A percentile compares a stretch with the other conserved stretches of the same genome.
Evolutionary conservation across 78 protist species (phyloP).

Genomic region (Cavenderia fasciculata): DNA sequence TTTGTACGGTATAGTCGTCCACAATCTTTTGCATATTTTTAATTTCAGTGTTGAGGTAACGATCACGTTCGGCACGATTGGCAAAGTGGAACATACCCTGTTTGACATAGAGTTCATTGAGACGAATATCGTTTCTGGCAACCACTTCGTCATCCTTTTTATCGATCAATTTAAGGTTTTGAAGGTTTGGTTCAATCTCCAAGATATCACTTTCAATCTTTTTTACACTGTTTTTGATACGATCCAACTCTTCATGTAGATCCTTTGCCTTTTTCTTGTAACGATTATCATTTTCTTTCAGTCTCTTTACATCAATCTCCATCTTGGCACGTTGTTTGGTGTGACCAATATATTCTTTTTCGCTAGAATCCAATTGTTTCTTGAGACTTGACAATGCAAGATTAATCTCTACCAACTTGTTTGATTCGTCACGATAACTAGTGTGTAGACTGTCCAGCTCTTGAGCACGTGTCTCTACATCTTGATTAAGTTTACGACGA

Average conservation of each 20-base stretch:
- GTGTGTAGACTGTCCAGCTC: neutral
- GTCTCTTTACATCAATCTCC: neutral
- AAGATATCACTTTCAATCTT: slow-evolving; percentile 2
- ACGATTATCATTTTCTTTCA: too few relatives aligned
- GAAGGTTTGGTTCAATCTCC: slow-evolving; percentile 7
- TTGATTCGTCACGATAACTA: neutral
- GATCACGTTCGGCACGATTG: slow-evolving; percentile 83
- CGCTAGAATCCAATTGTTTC: slow-evolving; percentile 24
- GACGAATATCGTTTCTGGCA: slow-evolving; percentile 10
- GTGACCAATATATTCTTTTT: slow-evolving; percentile 33
- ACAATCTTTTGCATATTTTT: slow-evolving; percentile 17
- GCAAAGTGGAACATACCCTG: slow-evolving; percentile 82
- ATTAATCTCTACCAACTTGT: neutral
- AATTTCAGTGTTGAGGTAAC: slow-evolving; percentile 67
- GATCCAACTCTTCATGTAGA: neutral
- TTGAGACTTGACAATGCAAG: neutral
- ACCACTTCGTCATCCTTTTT: slow-evolving; percentile 17
- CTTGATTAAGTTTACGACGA: neutral
- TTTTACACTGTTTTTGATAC: neutral
- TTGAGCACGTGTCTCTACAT: neutral
- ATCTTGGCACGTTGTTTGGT: neutral
- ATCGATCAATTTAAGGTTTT: too few relatives aligned
- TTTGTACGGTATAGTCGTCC: neutral
- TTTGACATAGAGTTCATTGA: slow-evolving; percentile 83
- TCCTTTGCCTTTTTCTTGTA: neutral